Evolutionary conservation across 2,329 filamentous ascomycete species (phyloP), one percentile per base, ranked within the genome.

Genomic region (Claviceps pazoutovae): DNA sequence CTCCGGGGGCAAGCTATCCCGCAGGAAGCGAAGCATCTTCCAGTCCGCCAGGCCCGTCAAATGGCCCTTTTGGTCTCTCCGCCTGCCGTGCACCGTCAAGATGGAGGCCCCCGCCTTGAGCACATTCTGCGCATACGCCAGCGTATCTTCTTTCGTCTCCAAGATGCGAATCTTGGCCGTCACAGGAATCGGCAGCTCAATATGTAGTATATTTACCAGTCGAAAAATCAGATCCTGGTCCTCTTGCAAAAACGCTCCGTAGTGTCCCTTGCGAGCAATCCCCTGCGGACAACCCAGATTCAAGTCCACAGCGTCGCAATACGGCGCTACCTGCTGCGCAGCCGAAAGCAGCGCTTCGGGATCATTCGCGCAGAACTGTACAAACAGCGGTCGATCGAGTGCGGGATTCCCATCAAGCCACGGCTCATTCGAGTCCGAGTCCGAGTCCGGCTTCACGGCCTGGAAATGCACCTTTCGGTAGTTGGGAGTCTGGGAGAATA

Each of bases 221-320:
- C 74, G 74, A 62, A 83, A 84, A 53, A 98, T 86, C 51, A 95
- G 71, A 21, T 83, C 80, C 73, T 88, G 89, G 61, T 97, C 86
- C 65, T 98, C 93, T 67, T 98, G 93, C 58, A 98, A 68, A 62
- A 97, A 98, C 0, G 91, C 85, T 21, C 93, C 93, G 62, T 98
- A 98, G 64, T 87, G 83, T 8, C 93, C 93, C 64, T 86, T 86
- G 64, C 81, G 80, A 37, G 93, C 93, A 58, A 98, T 98, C 1
- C 91, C 91, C 64, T 98, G 93, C 1, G 93, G 93, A 68, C 93
- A 98, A 7, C 93, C 93, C 4, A 98, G 74, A 65, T 98, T 98
- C 59, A 98, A 71, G 66, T 98, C 93, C 3, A 98, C 85, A 7
- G 93, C 93, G 65, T 98, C 93, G 68, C 91, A 97, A 66, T 90